Evolutionary conservation across 2,329 filamentous ascomycete species (phyloP).

Genomic region (Paraphaeosphaeria minitans): DNA sequence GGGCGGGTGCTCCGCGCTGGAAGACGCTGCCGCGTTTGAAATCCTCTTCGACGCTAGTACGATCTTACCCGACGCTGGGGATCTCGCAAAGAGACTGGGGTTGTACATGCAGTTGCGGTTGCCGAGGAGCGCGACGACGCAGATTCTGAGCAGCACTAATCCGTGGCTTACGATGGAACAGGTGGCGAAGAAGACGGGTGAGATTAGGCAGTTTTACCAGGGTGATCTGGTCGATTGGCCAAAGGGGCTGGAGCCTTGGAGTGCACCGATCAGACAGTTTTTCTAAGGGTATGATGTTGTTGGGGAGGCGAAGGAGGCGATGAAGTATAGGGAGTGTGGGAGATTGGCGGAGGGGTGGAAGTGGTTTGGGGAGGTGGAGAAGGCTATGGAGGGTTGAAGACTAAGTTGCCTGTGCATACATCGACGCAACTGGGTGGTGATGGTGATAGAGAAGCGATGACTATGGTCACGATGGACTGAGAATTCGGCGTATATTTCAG

Average conservation of each 20-base stretch:
- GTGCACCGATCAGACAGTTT: slow-evolving; percentile 16
- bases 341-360: slow-evolving; percentile 1
- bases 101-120: slow-evolving; percentile 16
- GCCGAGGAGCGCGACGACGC: slow-evolving; percentile 20
- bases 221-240: slow-evolving; percentile 18
- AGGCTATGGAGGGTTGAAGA: not conserved
- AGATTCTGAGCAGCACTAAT: slow-evolving; percentile 17
- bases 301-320: slow-evolving; percentile 16
- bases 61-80: not conserved
- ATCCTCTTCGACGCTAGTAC: slow-evolving; percentile 12
- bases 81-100: slow-evolving; percentile 9
- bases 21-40: slow-evolving; percentile 22
- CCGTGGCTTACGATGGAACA: slow-evolving; percentile 17
- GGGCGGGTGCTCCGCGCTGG: slow-evolving; percentile 17
- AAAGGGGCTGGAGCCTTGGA: slow-evolving; percentile 6
- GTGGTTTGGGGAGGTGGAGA: slow-evolving; percentile 7
- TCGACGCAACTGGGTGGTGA: too few species aligned
- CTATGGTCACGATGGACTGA: not conserved
- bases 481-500: too few species aligned
- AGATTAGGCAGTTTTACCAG: slow-evolving; percentile 19
- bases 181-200: slow-evolving; percentile 10
- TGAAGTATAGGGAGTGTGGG: slow-evolving; percentile 7
- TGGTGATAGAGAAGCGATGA: not conserved
- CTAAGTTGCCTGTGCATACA: too few species aligned
- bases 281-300: slow-evolving; percentile 22